These are phyloP conservation scores for Acer negundo DNA, from an alignment of 345 rosid species.

Conservation along the genomic window DNA sequence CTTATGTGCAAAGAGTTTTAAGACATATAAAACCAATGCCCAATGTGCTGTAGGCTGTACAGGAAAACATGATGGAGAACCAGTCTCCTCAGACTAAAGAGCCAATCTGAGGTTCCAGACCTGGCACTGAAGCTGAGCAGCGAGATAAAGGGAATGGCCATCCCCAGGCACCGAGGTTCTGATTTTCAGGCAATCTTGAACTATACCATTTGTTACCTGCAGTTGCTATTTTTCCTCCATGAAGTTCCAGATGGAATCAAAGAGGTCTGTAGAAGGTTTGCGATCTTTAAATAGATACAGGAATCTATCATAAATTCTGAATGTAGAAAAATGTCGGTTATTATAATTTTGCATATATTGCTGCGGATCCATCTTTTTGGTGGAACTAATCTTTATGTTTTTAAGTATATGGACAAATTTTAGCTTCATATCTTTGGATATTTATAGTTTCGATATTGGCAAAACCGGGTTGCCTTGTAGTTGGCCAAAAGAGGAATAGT, in stretches of 20 bases:
- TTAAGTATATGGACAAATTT: neutral
- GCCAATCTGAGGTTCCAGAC: slow-evolving; percentile 14
- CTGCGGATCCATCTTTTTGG: neutral
- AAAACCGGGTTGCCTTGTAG: neutral
- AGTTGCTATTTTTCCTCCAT: neutral
- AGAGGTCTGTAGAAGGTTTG: neutral
- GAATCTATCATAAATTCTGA: neutral
- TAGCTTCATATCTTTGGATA: neutral
- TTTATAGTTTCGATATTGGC: neutral
- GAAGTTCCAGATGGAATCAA: slow-evolving; percentile 7
- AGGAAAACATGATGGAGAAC: slow-evolving; percentile 69
- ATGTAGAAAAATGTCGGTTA: neutral
- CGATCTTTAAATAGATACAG: neutral
- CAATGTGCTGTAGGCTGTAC: slow-evolving; percentile 62
- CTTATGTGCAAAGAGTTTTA: neutral
- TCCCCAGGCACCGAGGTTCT: slow-evolving; percentile 4
- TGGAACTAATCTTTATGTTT: neutral
- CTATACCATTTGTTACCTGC: neutral
- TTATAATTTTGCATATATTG: neutral
- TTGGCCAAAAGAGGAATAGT: neutral
- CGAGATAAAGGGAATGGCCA: slow-evolving; percentile 18
- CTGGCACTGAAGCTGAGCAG: slow-evolving; percentile 6
- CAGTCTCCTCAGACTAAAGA: slow-evolving; percentile 32
- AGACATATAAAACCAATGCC: slow-evolving; percentile 2
- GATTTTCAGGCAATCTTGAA: neutral